Percentiles rank a stretch among this genome's conserved stretches.
Evolutionary conservation across 352 stramenopile genomes (phyloP).

Genomic region (Phytophthora hibernalis): DNA sequence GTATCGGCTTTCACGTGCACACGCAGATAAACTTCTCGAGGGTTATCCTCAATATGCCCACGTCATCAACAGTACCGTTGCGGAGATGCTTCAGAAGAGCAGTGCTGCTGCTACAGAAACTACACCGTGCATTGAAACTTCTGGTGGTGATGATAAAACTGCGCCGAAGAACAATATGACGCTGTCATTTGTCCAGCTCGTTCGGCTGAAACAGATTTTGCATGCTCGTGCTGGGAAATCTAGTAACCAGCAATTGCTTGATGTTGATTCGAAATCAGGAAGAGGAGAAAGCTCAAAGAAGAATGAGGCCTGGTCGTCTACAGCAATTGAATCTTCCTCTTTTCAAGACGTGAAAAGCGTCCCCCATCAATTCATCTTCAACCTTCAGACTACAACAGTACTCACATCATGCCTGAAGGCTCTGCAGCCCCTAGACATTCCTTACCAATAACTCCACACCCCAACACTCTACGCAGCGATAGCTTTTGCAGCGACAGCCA

Average conservation of each 20-base stretch:
- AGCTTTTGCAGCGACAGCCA: constrained; percentile 23
- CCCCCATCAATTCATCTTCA: neutral
- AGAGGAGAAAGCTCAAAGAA: neutral
- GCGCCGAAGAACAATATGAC: constrained; percentile 2
- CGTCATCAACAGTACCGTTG: constrained; percentile 51
- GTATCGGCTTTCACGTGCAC: constrained; percentile 57
- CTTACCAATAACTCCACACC: constrained; percentile 4
- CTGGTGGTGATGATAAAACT: neutral
- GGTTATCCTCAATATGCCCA: constrained; percentile 57
- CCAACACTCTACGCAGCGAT: neutral
- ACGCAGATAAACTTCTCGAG: constrained; percentile 63
- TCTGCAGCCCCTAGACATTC: constrained; percentile 3
- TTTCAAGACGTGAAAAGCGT: neutral
- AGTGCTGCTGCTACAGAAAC: neutral
- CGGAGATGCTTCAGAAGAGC: constrained; percentile 49
- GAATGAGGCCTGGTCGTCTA: neutral
- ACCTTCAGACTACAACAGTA: neutral
- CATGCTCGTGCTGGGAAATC: constrained; percentile 14
- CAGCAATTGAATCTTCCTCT: neutral
- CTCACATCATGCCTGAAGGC: neutral
- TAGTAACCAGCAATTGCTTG: constrained; percentile 3
- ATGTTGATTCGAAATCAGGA: neutral
- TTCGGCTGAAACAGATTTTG: constrained; percentile 28
- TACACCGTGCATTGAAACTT: neutral
- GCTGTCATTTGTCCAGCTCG: constrained; percentile 31